Evolutionary conservation across 768 basidiomycete genomes (phyloP), one percentile per base, ranked within the genome.

Genomic region (Termitomyces sp.): DNA sequence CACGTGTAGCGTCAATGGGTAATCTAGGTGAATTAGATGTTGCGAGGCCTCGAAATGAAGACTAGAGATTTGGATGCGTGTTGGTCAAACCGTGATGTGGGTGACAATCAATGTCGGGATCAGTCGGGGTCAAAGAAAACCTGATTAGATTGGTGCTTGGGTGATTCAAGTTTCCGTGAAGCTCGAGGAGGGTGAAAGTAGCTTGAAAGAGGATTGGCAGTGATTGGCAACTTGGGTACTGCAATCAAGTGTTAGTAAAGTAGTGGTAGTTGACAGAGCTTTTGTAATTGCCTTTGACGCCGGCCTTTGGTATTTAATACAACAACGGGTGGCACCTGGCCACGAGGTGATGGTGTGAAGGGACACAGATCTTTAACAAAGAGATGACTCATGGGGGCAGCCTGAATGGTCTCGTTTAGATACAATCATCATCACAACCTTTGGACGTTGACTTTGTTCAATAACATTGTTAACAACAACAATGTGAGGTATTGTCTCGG

Each of bases 301-400:
- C 60, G 20, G 20, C 36, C 42, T 54, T 56, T 61, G 61, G 55
- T 61, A 58, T 17, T 38, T 51, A 54, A 55, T 10, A 20, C 40
- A 6, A 6, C 1, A 55, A 20, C 12, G 38, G 45, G 42, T 53
- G 47, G 50, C 50, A 29, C 12, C 3, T 29, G 54, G 60, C 60
- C 57, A 55, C 53, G 32, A 45, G 57, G 38, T 61, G 60, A 62
- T 60, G 29, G 49, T 57, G 20, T 31, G 31, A 55, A 52, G 20
- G 36, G 25, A 53, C 25, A 20, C 36, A 12, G n/a, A 37, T 4
- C 37, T 17, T 17, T 31, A 42, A 43, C 53, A 31, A 42, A 43
- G 31, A n/a, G 17, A 11, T 55, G 5, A 25, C 25, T 17, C 2
- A 32, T 15, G 20, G 42, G 29, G 14, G 17, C 34, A 34, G 4